phyloP scores from a whole-genome alignment of 257 asterid species.

The Solanum acaule region DNA sequence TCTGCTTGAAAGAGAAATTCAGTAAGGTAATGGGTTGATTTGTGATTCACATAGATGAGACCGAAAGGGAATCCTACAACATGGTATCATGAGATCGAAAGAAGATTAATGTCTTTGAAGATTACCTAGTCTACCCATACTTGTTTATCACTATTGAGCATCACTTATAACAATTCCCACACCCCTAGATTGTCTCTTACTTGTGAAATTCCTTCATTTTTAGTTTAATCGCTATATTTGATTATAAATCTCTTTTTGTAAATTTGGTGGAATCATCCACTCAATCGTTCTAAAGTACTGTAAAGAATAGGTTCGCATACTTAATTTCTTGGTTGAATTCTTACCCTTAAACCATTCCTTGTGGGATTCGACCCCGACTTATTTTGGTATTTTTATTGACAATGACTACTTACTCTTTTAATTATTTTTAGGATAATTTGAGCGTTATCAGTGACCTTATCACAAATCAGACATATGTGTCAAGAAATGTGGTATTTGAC shows the following conservation, averaged over 20 bases:
- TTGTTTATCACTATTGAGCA: not conserved
- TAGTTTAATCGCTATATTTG: too few species aligned
- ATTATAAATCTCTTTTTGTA: not conserved
- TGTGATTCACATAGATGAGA: not conserved
- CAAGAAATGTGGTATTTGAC: too few species aligned
- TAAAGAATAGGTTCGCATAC: too few species aligned
- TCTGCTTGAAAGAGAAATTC: not conserved
- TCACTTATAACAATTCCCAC: not conserved
- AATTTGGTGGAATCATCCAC: not conserved
- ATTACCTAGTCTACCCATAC: not conserved
- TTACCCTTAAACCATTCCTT: too few species aligned
- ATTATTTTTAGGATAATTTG: too few species aligned
- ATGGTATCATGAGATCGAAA: not conserved
- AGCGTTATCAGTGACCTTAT: too few species aligned
- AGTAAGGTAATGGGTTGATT: too few species aligned
- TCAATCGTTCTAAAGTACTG: not conserved
- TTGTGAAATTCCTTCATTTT: not conserved
- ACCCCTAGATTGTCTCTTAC: not conserved
- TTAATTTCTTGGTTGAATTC: too few species aligned
- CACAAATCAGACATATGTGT: too few species aligned
- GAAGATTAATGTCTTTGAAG: not conserved
- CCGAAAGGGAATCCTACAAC: not conserved
- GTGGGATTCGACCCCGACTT: too few species aligned
- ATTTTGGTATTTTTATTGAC: too few species aligned
- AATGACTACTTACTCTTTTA: too few species aligned